A percentile compares a stretch with the other conserved stretches of the same genome.
phyloP scores from a whole-genome alignment of 768 basidiomycete species.

The Tephrocybe sp. region DNA sequence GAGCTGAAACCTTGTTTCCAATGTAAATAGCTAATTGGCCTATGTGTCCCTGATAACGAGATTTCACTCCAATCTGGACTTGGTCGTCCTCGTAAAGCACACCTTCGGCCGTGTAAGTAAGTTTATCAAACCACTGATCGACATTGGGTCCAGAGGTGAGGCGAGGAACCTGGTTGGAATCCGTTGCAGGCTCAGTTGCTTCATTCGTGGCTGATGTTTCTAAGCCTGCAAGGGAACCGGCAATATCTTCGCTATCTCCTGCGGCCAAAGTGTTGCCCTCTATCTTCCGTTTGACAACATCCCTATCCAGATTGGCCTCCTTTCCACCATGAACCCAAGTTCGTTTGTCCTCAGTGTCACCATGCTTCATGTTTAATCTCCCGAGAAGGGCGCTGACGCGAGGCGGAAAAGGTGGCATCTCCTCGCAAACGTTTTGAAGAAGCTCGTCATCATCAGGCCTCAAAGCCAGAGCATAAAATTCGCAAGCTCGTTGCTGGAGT shows the following conservation, averaged over 20 bases:
- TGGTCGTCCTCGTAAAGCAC: conserved; percentile 95
- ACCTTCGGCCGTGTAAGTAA: conserved; percentile 79
- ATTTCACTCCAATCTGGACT: conserved; percentile 95
- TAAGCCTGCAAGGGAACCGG: conserved; percentile 81
- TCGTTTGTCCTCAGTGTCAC: conserved; percentile 92
- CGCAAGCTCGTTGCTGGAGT: conserved; percentile 97
- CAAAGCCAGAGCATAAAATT: conserved; percentile 87
- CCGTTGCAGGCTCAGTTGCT: conserved; percentile 12
- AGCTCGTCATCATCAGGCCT: conserved; percentile 90
- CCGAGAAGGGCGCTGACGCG: conserved; percentile 88
- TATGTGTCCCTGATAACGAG: conserved; percentile 91
- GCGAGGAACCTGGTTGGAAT: conserved; percentile 41
- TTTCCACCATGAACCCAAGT: conserved; percentile 97
- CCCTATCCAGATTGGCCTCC: conserved; percentile 82
- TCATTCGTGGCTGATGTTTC: conserved; percentile 48
- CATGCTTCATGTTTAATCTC: conserved; percentile 85
- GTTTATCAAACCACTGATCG: conserved; percentile 87
- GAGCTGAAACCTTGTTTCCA: conserved; percentile 89
- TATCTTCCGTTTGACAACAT: conserved; percentile 53
- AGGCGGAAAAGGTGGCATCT: conserved; percentile 98
- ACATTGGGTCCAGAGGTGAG: conserved; percentile 70
- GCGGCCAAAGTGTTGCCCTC: conserved; percentile 31
- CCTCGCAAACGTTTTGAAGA: conserved; percentile 93
- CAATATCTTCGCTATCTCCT: conserved; percentile 50
- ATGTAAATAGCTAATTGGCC: conserved; percentile 94